Conservation (phyloP, 352 stramenopile genomes). For the Blastocystis sp. region DNA sequence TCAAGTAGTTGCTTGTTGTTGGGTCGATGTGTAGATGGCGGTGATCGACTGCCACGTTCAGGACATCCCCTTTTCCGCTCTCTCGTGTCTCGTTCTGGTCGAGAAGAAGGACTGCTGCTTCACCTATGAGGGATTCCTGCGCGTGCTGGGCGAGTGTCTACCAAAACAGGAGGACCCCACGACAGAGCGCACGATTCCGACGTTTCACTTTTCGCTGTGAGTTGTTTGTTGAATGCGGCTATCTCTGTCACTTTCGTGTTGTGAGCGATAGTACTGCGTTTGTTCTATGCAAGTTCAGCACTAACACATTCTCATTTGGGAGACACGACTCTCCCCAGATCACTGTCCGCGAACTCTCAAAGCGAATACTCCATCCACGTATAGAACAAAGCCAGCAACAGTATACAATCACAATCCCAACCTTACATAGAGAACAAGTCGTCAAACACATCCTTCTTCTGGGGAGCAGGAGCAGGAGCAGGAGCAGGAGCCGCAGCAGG, state of each 20-base stretch:
- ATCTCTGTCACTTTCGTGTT: too few relatives aligned
- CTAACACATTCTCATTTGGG: too few relatives aligned
- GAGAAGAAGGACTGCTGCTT: background rate
- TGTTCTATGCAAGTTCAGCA: too few relatives aligned
- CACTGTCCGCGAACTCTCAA: too few relatives aligned
- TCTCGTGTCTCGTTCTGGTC: slow-evolving; percentile 1
- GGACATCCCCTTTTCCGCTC: background rate
- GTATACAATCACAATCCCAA: slow-evolving; percentile 26
- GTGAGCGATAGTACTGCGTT: too few relatives aligned
- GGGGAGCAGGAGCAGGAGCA: slow-evolving; percentile 24
- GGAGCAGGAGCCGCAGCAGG: slow-evolving; percentile 11
- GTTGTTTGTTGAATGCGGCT: background rate
- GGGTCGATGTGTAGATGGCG: slow-evolving; percentile 22
- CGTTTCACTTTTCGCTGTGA: background rate
- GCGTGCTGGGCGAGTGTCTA: background rate
- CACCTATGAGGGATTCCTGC: background rate
- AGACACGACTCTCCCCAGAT: too few relatives aligned
- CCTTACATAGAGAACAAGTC: slow-evolving; percentile 65
- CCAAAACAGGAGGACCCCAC: background rate
- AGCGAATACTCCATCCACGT: too few relatives aligned
- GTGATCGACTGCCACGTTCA: slow-evolving; percentile 42
- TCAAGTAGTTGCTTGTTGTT: background rate
- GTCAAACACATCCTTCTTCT: slow-evolving; percentile 72
- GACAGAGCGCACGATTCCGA: background rate
- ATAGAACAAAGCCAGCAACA: background rate